Evolutionary conservation across 371 early-diverging fungal species (phyloP).

Genomic region (Actinomortierella wolfii): DNA sequence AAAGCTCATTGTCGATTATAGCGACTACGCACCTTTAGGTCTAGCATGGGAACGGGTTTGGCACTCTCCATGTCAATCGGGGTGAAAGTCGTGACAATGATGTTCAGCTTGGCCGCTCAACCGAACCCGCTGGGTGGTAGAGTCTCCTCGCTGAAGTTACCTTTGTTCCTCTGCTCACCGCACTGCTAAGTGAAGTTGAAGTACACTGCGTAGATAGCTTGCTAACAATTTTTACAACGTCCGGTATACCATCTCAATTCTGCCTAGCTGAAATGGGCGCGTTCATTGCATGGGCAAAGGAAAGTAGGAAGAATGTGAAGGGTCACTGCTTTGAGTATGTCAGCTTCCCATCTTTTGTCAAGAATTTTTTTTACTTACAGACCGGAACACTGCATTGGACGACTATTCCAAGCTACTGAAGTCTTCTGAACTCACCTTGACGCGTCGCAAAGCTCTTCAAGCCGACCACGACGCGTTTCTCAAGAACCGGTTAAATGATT

Average conservation of each 20-base stretch:
- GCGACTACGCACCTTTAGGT: constrained; percentile 19
- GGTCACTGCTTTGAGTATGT: constrained; percentile 16
- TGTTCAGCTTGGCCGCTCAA: constrained; percentile 33
- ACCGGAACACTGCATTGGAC: constrained; percentile 15
- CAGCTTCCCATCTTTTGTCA: constrained; percentile 23
- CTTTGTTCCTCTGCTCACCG: constrained; percentile 29
- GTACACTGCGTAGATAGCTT: constrained; percentile 4
- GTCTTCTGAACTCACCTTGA: constrained; percentile 13
- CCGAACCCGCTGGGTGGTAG: constrained; percentile 31
- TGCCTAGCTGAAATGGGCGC: constrained; percentile 9
- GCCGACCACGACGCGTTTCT: constrained; percentile 2
- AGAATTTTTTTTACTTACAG: constrained; percentile 20
- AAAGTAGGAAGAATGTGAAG: constrained; percentile 8
- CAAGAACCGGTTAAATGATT: constrained; percentile 8
- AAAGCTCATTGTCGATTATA: constrained; percentile 27
- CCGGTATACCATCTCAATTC: no score
- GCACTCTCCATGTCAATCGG: constrained; percentile 27
- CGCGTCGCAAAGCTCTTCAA: constrained; percentile 13
- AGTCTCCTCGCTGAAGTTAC: constrained; percentile 26
- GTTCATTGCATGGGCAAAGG: constrained; percentile 19
- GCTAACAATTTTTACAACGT: no score
- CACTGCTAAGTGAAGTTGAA: constrained; percentile 9
- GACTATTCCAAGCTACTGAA: constrained; percentile 14
- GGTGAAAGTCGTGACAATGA: constrained; percentile 31
- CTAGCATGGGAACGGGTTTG: constrained; percentile 24